Evolutionary conservation across 768 basidiomycete genomes (phyloP).

Genomic region (Hortiboletus flavorubellus): DNA sequence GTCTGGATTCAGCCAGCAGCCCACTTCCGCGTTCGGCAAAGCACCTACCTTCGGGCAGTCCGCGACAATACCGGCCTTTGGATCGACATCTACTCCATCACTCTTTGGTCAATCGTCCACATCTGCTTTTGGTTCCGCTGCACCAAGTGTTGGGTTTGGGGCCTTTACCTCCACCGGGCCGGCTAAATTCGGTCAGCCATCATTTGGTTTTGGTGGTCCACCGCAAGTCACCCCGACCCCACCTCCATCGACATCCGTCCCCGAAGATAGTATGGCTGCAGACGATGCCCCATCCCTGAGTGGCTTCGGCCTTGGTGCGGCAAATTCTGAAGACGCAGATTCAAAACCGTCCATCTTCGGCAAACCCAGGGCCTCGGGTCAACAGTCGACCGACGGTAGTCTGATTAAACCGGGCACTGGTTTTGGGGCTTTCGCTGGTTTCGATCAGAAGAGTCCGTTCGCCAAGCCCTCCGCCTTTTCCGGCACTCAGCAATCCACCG

Average conservation of each 20-base stretch:
- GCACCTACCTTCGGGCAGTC: constrained; percentile 22
- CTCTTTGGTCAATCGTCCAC: constrained; percentile 18
- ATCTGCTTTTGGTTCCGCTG: constrained; percentile 22
- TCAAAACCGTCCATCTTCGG: constrained; percentile 35
- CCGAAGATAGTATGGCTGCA: constrained; percentile 33
- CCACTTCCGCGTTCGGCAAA: constrained; percentile 25
- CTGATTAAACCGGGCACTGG: constrained; percentile 35
- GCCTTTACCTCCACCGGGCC: constrained; percentile 31
- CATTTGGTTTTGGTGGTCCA: constrained; percentile 21
- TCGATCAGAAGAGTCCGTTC: constrained; percentile 28
- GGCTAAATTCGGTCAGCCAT: constrained; percentile 32
- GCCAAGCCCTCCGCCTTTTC: constrained; percentile 24
- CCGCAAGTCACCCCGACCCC: constrained; percentile 2
- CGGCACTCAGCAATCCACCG: constrained; percentile 5
- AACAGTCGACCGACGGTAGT: constrained; percentile 16
- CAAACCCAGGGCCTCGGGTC: constrained; percentile 12
- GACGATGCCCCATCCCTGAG: constrained; percentile 31
- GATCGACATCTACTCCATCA: constrained; percentile 14
- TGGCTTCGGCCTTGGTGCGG: constrained; percentile 30
- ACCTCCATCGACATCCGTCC: constrained; percentile 5
- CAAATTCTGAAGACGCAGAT: constrained; percentile 22
- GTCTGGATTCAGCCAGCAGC: constrained; percentile 14
- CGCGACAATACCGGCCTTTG: constrained; percentile 9
- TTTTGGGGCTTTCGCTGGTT: constrained; percentile 31
- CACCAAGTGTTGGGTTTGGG: constrained; percentile 29